Base-by-base conservation (phyloP, 345 rosid species). In the Pseudoturritis turrita region DNA sequence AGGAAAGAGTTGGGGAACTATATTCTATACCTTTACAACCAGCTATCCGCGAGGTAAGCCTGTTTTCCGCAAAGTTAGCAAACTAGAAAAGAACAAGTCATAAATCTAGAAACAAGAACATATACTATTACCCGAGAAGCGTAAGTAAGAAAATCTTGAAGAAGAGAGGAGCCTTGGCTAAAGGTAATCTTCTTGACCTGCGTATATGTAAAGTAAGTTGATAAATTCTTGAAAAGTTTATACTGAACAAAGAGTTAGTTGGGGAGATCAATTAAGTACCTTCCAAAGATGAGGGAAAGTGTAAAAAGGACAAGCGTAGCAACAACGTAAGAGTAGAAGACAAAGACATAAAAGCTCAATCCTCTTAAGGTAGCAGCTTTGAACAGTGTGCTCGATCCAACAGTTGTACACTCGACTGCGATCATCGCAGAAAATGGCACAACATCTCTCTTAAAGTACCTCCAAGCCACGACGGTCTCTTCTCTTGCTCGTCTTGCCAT, bases 311-410 rank as follows among this genome's bases (percentile, higher is more conserved):
- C 15, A 15, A 81, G 73, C 18, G 87, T 57, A 36, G 64, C 83
- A 19, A 84, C 83, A 36, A 80, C 82, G 60, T 87, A 82, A 51
- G 40, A 81, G 71, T 87, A 84, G 41, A 80, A 80, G 53, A 84
- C 84, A 40, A 81, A 73, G 54, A 81, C 85, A 64, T 81, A 63
- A 7, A 71, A 79, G 80, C 81, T 84, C 81, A 86, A 82, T 51
- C 90, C 90, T 52, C 73, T 44, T 60, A 86, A 73, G 56, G 84
- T 55, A 0, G 73, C 90, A 36, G 81, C 86, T 69, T 86, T 86
- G 43, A 55, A 68, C 54, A 68, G 73, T 56, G 55, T 56, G 64
- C 74, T 79, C 2, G 85, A 45, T 3, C 81, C 84, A 21, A 81
- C 85, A 59, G 83, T 80, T 6, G 85, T 78, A 53, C 78, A 82